Base-by-base conservation (phyloP, 306 rosid genomes). In the Vigna radiata region DNA sequence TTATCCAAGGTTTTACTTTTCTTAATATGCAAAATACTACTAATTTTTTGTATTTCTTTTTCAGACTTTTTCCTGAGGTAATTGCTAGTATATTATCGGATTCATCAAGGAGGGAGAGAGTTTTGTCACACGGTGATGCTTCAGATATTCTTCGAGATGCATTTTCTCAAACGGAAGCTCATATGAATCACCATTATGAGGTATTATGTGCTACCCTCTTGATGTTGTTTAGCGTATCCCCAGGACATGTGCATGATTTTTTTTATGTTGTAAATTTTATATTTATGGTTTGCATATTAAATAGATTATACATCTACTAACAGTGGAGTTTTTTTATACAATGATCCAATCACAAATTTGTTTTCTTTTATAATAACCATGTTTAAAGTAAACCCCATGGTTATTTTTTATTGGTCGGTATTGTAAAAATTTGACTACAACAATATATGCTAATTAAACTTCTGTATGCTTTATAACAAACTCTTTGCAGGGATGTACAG, bases 401-500 rank as follows among this genome's bases (percentile, higher is more conserved):
- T 29, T 29, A 29, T 29, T 29, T 29, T 29, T 53, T 18, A 53
- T 53, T 9, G 14, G 60, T 8, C 19, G 16, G 11, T 10, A 55
- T 31, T 55, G 31, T 55, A 55, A 9, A 55, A 55, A 1, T 19
- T 21, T 55, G 11, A 55, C 16, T 10, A 0, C 23, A 15, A 55
- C 4, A 18, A 1, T 53, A 11, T 10, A 18, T 53, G 27, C 59
- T 18, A 55, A 19, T 21, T 10, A 19, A 19, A 9, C 60, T 19
- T 25, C 1, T 54, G 15, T 19, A 21, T 36, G 59, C 79, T 48
- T 76, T 70, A 47, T 56, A 33, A 73, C 71, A 69, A 81, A 72
- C 80, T 81, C 39, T 54, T 76, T 75, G 64, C 94, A 96, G 99
- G 99, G 99, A 65, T 96, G 99, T 87, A 96, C 99, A 67, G 98